A percentile compares a stretch with the other conserved stretches of the same genome.
Conservation (phyloP, 345 rosid genomes). For the Eucalyptus victrix region DNA sequence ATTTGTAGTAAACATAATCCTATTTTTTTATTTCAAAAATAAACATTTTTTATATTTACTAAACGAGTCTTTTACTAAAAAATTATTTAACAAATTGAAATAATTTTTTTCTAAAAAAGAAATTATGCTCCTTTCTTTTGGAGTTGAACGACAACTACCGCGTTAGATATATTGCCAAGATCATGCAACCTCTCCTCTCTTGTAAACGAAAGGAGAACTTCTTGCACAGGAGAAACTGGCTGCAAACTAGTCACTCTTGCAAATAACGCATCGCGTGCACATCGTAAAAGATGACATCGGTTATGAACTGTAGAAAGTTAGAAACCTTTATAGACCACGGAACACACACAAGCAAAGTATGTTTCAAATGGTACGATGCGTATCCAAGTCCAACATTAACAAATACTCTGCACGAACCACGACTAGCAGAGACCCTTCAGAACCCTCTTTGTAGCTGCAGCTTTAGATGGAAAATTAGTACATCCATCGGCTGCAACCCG, state of each 20-base stretch:
- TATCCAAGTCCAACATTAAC: background rate
- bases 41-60: no score
- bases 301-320: background rate
- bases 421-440: background rate
- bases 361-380: background rate
- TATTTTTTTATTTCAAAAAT: rapidly evolving
- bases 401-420: background rate
- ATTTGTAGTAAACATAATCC: rapidly evolving
- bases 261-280: background rate
- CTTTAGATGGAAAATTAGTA: background rate
- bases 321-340: background rate
- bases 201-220: background rate
- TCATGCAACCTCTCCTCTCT: background rate
- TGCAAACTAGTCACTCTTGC: background rate
- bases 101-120: no score
- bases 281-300: background rate
- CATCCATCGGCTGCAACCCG: background rate
- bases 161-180: background rate
- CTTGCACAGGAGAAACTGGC: background rate
- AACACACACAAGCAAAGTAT: background rate
- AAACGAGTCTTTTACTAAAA: rapidly evolving
- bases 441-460: background rate
- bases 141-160: background rate
- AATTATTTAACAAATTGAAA: no score
- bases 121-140: no score